These are phyloP conservation scores for Cichorium intybus DNA, from an alignment of 140 eudicot genomes.

Conservation along the genomic window DNA sequence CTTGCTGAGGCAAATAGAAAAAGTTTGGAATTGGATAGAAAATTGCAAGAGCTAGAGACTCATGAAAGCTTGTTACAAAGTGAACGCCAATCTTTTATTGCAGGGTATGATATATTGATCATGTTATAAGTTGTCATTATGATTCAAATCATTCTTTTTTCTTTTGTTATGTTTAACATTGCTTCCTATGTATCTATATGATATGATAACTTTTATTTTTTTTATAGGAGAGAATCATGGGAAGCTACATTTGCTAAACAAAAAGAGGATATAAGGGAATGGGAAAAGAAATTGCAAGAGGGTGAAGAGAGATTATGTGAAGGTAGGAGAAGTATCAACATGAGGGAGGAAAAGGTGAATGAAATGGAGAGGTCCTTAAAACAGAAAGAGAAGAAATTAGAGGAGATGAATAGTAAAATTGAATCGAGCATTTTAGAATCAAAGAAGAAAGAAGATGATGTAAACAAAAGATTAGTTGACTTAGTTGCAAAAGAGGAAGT, in stretches of 20 bases:
- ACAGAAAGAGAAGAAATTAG: slow-evolving; percentile 56
- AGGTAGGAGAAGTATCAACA: slow-evolving; percentile 51
- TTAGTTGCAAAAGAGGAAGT: slow-evolving; percentile 62
- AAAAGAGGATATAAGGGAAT: slow-evolving; percentile 62
- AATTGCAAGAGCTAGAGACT: slow-evolving; percentile 67
- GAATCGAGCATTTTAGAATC: slow-evolving; percentile 39
- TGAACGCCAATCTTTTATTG: slow-evolving; percentile 56
- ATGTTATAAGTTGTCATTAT: neutral
- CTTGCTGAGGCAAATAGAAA: slow-evolving; percentile 74
- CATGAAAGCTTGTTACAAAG: slow-evolving; percentile 55
- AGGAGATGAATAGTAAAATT: slow-evolving; percentile 41
- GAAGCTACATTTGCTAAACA: slow-evolving; percentile 49
- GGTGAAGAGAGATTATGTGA: slow-evolving; percentile 78
- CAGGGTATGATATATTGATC: slow-evolving; percentile 80
- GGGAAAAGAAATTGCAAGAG: slow-evolving; percentile 87
- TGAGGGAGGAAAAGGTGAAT: slow-evolving; percentile 66
- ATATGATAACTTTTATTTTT: neutral
- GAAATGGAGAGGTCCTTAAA: slow-evolving; percentile 47
- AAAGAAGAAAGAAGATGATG: slow-evolving; percentile 56
- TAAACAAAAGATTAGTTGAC: slow-evolving; percentile 41
- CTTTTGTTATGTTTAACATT: neutral
- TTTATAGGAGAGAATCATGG: slow-evolving; percentile 69
- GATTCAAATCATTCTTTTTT: neutral
- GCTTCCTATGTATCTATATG: neutral
- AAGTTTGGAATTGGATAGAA: slow-evolving; percentile 70